Conservation (phyloP, 2,329 filamentous ascomycete species). For the Neofusicoccum umdonicola region DNA sequence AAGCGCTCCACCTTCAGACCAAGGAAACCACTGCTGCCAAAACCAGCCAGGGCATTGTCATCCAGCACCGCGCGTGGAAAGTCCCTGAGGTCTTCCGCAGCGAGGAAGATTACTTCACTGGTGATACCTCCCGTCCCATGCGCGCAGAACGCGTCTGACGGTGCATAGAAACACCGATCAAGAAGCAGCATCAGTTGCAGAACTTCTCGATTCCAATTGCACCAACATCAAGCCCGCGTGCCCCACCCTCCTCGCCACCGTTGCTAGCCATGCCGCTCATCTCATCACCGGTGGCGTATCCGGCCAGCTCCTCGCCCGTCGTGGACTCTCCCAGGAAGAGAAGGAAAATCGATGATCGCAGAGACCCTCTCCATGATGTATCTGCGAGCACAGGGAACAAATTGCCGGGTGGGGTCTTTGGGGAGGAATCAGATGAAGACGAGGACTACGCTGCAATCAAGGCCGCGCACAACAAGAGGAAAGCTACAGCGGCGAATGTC, state of each 20-base stretch:
- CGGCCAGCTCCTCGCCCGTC: constrained; percentile 49
- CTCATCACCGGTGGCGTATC: constrained; percentile 60
- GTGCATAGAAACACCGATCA: constrained; percentile 33
- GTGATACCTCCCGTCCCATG: constrained; percentile 30
- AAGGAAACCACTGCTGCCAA: constrained; percentile 43
- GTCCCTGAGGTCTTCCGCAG: constrained; percentile 49
- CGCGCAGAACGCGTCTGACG: constrained; percentile 20
- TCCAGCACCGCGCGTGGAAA: constrained; percentile 52
- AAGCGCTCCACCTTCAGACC: constrained; percentile 43
- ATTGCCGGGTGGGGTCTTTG: constrained; percentile 35
- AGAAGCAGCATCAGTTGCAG: constrained; percentile 20
- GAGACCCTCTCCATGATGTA: constrained; percentile 35
- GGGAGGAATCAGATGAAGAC: constrained; percentile 42
- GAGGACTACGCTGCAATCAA: constrained; percentile 37
- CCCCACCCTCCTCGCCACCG: constrained; percentile 46
- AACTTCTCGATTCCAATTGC: constrained; percentile 18
- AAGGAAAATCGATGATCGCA: constrained; percentile 30
- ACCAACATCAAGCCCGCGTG: constrained; percentile 21
- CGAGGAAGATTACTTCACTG: constrained; percentile 43
- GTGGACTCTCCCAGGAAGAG: constrained; percentile 38
- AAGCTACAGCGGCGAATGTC: constrained; percentile 25
- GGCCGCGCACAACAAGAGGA: constrained; percentile 39
- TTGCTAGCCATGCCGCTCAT: constrained; percentile 58
- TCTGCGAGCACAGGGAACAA: constrained; percentile 33
- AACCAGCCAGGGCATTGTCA: constrained; percentile 46